A percentile compares a stretch with the other conserved stretches of the same genome.
Evolutionary conservation across 257 asterid genomes (phyloP).

Genomic region (Solanum verrucosum): DNA sequence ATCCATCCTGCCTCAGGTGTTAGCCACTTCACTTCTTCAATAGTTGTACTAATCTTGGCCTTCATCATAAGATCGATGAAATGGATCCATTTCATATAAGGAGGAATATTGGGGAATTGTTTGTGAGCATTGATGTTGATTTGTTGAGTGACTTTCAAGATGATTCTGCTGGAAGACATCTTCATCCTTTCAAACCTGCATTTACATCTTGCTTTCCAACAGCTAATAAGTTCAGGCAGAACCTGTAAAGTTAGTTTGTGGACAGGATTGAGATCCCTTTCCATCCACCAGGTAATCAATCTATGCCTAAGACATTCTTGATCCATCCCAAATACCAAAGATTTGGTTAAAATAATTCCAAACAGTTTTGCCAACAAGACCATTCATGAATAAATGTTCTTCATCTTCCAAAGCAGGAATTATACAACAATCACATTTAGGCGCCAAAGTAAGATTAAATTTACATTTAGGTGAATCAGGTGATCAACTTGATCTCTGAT

Average conservation of each 20-base stretch:
- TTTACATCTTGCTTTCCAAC: neutral
- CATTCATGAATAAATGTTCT: neutral
- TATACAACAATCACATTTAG: neutral
- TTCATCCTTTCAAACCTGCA: neutral
- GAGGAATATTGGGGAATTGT: neutral
- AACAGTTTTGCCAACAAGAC: neutral
- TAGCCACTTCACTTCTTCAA: neutral
- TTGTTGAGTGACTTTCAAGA: neutral
- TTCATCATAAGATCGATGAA: neutral
- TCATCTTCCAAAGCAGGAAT: neutral
- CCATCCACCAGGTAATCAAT: neutral
- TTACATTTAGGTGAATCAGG: neutral
- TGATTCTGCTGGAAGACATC: neutral
- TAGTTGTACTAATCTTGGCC: neutral
- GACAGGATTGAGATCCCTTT: neutral
- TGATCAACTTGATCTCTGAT: neutral
- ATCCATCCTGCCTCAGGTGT: neutral
- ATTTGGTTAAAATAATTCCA: neutral
- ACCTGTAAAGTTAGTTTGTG: neutral
- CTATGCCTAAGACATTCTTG: neutral
- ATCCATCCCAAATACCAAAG: neutral
- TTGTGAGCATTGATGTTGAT: neutral
- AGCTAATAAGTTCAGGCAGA: neutral
- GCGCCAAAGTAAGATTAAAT: neutral
- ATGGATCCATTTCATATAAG: neutral